Evolutionary conservation across 164 flowering plant species (phyloP), one percentile per base, ranked within the genome.

Genomic region (Cinnamomum chago): DNA sequence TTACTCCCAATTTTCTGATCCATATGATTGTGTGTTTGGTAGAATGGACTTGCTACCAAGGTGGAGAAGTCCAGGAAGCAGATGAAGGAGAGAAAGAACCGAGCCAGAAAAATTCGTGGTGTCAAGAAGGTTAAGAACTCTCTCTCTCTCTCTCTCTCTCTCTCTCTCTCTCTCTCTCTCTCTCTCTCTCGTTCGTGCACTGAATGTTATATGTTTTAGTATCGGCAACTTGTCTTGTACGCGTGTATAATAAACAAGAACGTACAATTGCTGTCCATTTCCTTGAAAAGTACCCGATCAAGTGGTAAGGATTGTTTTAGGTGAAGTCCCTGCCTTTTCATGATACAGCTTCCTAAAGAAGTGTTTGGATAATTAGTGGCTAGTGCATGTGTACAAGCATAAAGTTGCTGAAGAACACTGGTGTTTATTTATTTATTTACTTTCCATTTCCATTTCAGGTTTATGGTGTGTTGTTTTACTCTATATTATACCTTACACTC

Each of bases 31-130:
- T 12, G 27, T 60, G 60, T 65, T 75, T 73, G 60, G 70, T 76
- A 81, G 83, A 81, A 78, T 64, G 83, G 83, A 2, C 81, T 81
- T 18, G 81, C 75, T 30, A 81, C 76, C 24, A 81, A 78, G 75
- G 79, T 78, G n/a, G 83, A 78, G 75, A 81, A 76, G 65, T 81
- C 81, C 10, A 78, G 83, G 65, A 81, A 81, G 71, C 83, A 81
- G 70, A 35, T 81, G 67, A 81, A 81, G 77, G 83, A 81, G 55
- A 75, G 83, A 69, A 81, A 78, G 81, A 81, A 81, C 77, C 76
- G 83, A 25, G 68, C 83, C 12, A 78, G 72, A 76, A 81, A 81
- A 60, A 73, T 81, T 47, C 77, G 83, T 50, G 83, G 83, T 24
- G 74, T 81, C 3, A 81, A 81, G 76, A 81, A 81, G 83, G 83